Percentiles rank a stretch among this genome's conserved stretches.
Evolutionary conservation across 2,329 filamentous ascomycete species (phyloP).

Genomic region (Monilinia fructicola): DNA sequence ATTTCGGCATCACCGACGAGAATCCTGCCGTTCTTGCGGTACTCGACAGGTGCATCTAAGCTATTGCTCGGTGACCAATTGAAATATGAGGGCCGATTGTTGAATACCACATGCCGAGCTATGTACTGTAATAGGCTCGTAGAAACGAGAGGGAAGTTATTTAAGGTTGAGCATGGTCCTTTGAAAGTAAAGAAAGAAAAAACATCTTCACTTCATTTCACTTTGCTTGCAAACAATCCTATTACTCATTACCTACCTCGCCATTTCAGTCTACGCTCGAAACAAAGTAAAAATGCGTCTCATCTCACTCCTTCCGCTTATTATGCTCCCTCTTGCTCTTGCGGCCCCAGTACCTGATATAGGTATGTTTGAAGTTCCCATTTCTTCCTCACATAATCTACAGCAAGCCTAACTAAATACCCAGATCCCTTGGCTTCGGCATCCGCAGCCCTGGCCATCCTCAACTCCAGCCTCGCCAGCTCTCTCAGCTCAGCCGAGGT

Average conservation of each 20-base stretch:
- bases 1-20: constrained; percentile 4
- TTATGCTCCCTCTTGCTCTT: constrained; percentile 8
- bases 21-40: background rate
- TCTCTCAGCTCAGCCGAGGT: background rate
- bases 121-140: background rate
- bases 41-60: background rate
- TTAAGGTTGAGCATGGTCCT: background rate
- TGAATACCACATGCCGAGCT: background rate
- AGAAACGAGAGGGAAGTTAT: background rate
- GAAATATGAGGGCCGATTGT: constrained; percentile 7
- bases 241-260: background rate
- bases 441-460: background rate
- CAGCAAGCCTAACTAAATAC: background rate
- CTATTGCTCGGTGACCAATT: background rate
- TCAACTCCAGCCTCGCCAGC: background rate
- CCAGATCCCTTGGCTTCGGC: background rate
- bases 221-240: background rate
- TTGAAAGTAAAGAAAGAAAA: background rate
- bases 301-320: background rate
- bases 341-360: constrained; percentile 4
- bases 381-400: background rate
- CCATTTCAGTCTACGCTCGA: background rate
- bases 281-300: constrained; percentile 3
- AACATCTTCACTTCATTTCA: background rate
- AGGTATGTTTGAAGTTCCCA: background rate